phyloP scores from a whole-genome alignment of 495 filamentous ascomycete species.

The Podospora didyma region DNA sequence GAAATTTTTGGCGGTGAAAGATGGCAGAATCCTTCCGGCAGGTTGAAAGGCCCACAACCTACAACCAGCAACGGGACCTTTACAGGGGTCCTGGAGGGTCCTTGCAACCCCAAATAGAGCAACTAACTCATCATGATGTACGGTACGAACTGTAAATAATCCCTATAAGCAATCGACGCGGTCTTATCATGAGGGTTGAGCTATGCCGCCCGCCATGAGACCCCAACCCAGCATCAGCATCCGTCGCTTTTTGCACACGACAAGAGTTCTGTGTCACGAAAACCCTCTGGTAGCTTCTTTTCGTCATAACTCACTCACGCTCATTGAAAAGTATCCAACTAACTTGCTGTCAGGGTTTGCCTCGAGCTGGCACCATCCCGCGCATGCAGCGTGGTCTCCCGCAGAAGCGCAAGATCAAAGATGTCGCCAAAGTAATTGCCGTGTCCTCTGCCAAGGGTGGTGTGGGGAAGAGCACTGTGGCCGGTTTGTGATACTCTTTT shows the following conservation, averaged over 20 bases:
- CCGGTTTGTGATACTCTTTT: constrained; percentile 46
- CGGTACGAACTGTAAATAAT: background rate
- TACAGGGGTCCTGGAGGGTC: too few species aligned
- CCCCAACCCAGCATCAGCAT: constrained; percentile 12
- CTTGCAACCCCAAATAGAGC: too few species aligned
- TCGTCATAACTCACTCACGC: constrained; percentile 7
- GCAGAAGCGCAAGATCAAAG: constrained; percentile 68
- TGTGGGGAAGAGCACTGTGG: constrained; percentile 92
- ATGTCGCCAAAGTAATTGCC: constrained; percentile 82
- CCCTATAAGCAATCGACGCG: too few species aligned
- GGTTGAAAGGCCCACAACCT: too few species aligned
- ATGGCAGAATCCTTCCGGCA: constrained; percentile 30
- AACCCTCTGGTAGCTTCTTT: constrained; percentile 68
- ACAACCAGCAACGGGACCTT: too few species aligned
- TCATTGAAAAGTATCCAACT: constrained; percentile 3
- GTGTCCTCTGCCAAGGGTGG: constrained; percentile 96
- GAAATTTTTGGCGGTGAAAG: constrained; percentile 46
- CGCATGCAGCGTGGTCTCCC: constrained; percentile 84
- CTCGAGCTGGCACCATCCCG: constrained; percentile 70
- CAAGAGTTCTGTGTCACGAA: constrained; percentile 69
- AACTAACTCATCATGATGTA: background rate
- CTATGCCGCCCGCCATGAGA: constrained; percentile 38
- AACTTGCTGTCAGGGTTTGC: constrained; percentile 61
- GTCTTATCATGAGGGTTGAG: background rate
- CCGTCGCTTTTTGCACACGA: constrained; percentile 60